Conservation (phyloP, 2,329 filamentous ascomycete genomes). For the Diplodia scrobiculata region DNA sequence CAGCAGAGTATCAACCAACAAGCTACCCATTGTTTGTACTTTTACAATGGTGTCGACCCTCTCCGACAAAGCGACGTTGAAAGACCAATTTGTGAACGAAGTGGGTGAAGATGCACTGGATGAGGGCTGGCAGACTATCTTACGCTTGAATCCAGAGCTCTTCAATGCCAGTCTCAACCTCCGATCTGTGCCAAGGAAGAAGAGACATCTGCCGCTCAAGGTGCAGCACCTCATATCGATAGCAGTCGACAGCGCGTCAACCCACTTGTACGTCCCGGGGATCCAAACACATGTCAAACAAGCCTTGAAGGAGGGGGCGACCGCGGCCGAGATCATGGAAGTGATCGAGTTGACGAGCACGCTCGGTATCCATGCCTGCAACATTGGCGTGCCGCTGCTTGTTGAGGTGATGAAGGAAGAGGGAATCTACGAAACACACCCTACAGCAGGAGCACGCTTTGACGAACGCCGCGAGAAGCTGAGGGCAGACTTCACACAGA, state of each 20-base stretch:
- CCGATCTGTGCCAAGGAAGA: conserved; percentile 37
- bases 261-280: conserved; percentile 50
- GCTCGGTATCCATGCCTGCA: conserved; percentile 53
- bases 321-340: conserved; percentile 50
- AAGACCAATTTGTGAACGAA: conserved; percentile 34
- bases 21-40: not conserved
- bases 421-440: conserved; percentile 37
- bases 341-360: conserved; percentile 50
- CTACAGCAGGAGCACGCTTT: conserved; percentile 34
- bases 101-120: conserved; percentile 37
- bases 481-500: conserved; percentile 49
- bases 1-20: not conserved
- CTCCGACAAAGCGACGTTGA: not conserved
- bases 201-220: conserved; percentile 46
- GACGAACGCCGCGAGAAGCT: conserved; percentile 44
- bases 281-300: conserved; percentile 48
- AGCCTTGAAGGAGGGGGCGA: conserved; percentile 48
- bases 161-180: conserved; percentile 39
- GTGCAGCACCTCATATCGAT: conserved; percentile 50
- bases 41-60: not conserved
- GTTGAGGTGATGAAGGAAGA: conserved; percentile 53
- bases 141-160: conserved; percentile 38
- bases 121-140: conserved; percentile 37
- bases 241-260: conserved; percentile 49
- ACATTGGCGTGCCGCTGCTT: conserved; percentile 52